phyloP scores from a whole-genome alignment of 192 early-diverging fungal species.

The Umbelopsis sp. region DNA sequence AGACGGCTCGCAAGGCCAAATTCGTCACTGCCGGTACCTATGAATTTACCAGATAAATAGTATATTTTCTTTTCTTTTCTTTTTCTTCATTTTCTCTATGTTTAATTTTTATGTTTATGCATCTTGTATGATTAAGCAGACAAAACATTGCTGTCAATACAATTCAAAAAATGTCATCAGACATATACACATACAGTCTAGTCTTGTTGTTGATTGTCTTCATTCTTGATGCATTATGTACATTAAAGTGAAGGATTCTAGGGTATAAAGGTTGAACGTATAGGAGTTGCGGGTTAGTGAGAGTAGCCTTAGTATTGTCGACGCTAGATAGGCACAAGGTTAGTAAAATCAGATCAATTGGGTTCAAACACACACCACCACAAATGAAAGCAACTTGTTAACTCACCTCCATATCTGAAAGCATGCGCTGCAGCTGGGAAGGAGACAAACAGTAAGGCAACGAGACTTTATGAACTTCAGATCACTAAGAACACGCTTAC shows the following conservation, averaged over 20 bases:
- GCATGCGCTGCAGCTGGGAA: background rate
- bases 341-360: no score
- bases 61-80: background rate
- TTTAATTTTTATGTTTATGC: background rate
- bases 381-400: background rate
- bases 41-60: conserved; percentile 1
- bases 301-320: no score
- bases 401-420: conserved; percentile 6
- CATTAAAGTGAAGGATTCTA: background rate
- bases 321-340: no score
- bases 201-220: background rate
- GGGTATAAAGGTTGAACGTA: background rate
- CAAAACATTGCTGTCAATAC: background rate
- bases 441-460: background rate
- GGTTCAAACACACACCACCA: no score
- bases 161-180: background rate
- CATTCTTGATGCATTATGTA: background rate
- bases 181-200: background rate
- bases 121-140: background rate
- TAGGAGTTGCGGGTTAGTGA: no score
- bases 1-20: conserved; percentile 30
- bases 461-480: background rate
- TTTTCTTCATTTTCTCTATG: background rate
- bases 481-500: background rate
- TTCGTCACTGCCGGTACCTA: conserved; percentile 20